phyloP scores from a whole-genome alignment of 2,329 filamentous ascomycete genomes.

The Fusarium stilboides region DNA sequence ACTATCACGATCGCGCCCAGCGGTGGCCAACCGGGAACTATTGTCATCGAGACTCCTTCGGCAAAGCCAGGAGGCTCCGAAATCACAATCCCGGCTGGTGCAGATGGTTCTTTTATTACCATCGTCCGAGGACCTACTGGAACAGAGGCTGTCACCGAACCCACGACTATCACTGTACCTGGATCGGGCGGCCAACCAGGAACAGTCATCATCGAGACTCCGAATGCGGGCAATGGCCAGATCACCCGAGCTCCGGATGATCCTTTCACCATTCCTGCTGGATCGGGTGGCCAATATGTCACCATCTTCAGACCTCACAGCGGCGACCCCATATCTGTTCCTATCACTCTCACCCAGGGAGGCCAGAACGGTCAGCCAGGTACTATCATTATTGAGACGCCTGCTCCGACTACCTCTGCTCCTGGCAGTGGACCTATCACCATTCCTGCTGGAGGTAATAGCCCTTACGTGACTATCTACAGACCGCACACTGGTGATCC shows the following conservation, averaged over 20 bases:
- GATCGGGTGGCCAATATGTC: constrained; percentile 14
- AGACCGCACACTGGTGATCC: constrained; percentile 27
- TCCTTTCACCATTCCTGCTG: constrained; percentile 33
- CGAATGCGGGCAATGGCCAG: constrained; percentile 13
- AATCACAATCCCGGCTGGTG: constrained; percentile 34
- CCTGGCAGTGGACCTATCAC: constrained; percentile 31
- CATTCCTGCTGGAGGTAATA: constrained; percentile 24
- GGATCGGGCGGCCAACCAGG: constrained; percentile 31
- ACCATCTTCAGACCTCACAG: constrained; percentile 39
- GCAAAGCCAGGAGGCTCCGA: constrained; percentile 15
- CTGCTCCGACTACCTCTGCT: constrained; percentile 18
- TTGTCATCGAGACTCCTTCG: constrained; percentile 39
- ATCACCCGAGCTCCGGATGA: constrained; percentile 14
- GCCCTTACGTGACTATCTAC: constrained; percentile 32
- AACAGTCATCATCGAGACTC: constrained; percentile 39
- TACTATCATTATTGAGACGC: constrained; percentile 36
- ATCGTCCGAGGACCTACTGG: constrained; percentile 36
- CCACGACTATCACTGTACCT: constrained; percentile 31
- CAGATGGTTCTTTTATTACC: constrained; percentile 28
- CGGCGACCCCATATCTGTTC: constrained; percentile 32
- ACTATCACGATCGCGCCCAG: constrained; percentile 31
- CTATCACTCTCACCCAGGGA: constrained; percentile 37
- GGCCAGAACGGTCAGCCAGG: constrained; percentile 29
- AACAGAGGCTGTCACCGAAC: constrained; percentile 19
- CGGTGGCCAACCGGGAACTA: constrained; percentile 25